phyloP scores from a whole-genome alignment of 1,284 basidiomycete genomes.

The Prillingera fragicola region DNA sequence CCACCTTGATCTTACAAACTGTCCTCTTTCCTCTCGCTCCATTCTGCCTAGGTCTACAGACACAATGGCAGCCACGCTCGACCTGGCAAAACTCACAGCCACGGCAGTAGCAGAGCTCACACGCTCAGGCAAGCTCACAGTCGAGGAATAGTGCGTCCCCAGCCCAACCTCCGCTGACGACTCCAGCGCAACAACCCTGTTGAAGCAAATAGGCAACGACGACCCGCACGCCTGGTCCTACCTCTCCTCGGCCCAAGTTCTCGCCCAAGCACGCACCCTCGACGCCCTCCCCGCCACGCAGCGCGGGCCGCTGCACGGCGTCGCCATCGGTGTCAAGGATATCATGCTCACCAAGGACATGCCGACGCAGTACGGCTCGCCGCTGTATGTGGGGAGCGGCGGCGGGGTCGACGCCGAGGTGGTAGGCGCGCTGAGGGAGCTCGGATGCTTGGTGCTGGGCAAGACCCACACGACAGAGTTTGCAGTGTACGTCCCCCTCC shows the following conservation, averaged over 20 bases:
- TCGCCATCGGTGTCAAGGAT: conserved; percentile 34
- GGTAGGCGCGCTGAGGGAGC: conserved; percentile 21
- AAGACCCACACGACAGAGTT: conserved; percentile 41
- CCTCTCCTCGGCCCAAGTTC: conserved; percentile 25
- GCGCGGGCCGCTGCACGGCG: conserved; percentile 31
- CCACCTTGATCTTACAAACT: too few relatives aligned
- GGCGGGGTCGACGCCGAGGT: conserved; percentile 24
- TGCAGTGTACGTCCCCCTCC: conserved; percentile 21
- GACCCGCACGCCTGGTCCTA: conserved; percentile 29
- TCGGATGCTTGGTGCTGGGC: conserved; percentile 38
- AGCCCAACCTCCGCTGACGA: not conserved
- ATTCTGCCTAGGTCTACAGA: too few relatives aligned
- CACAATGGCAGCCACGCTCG: too few relatives aligned
- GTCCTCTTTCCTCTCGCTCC: too few relatives aligned
- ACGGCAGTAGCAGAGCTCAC: conserved; percentile 19
- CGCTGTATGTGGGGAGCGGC: conserved; percentile 24
- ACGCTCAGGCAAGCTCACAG: conserved; percentile 19
- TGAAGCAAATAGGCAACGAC: conserved; percentile 16
- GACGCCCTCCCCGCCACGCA: conserved; percentile 26
- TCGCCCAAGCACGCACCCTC: conserved; percentile 23
- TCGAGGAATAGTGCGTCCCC: conserved; percentile 26
- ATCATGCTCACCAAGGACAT: conserved; percentile 32
- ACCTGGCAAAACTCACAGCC: conserved; percentile 16
- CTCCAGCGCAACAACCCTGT: conserved; percentile 18
- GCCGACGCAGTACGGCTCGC: conserved; percentile 32